Evolutionary conservation across 164 flowering plant species (phyloP), one percentile per base, ranked within the genome.

Genomic region (Aristolochia fimbriata): DNA sequence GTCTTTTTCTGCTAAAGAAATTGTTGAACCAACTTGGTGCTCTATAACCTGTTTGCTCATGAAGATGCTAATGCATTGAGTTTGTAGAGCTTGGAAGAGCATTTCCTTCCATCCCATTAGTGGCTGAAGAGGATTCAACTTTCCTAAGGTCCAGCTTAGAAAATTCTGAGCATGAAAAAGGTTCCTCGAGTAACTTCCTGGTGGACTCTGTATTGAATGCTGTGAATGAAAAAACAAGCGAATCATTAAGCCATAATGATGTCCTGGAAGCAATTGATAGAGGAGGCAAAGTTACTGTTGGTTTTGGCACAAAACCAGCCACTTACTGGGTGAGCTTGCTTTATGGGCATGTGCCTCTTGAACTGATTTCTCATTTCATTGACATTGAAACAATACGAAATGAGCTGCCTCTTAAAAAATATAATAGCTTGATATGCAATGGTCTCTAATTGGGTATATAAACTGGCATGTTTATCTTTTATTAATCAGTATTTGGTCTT

Each of bases 101-200:
- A 58, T 87, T 87, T 73, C 98, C 96, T 14, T 72, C 82, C 1
- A 81, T 87, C 60, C 98, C 97, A 15, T 68, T 89, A 80, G 98
- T 93, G 75, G 97, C 98, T 46, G 96, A 92, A 68, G 96, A 92
- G 79, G 98, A 92, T 65, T 87, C 94, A 43, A 57, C 83, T 15
- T 85, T 80, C 70, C 53, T 92, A 61, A 80, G 81, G 47, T 67
- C 85, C 3, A 83, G 23, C 45, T 50, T 19, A 23, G n/a, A n/a
- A 33, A 52, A 25, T 46, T 43, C 62, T 15, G 22, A n/a, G 14
- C 16, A 41, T 15, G 58, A 46, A 16, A 47, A 19, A 41, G 58
- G 57, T 27, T 52, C 56, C 13, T 23, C 20, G 16, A 30, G 27
- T 60, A 65, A 75, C 65, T 71, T 77, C 74, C 70, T 86, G 51